Evolutionary conservation across 139 green algal species (phyloP).

Genomic region (Chlorella sp.): DNA sequence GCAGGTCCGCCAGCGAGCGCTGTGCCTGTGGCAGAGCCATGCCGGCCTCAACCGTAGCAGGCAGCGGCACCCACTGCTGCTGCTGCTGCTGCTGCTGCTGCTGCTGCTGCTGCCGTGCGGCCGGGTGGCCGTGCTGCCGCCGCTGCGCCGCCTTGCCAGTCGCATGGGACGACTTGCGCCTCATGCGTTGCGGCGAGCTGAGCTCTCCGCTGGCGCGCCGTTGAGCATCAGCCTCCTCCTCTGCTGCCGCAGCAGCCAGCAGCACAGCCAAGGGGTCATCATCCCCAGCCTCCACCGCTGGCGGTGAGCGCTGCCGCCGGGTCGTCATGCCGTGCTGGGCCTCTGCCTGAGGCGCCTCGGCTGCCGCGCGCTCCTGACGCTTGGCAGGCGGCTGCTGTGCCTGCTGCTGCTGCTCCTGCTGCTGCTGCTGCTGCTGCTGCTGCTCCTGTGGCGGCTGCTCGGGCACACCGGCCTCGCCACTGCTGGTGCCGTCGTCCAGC

Average conservation of each 20-base stretch:
- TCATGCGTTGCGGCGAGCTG: background rate
- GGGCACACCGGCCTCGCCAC: no score
- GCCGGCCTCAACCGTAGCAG: no score
- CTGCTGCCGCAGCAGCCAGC: constrained; percentile 1
- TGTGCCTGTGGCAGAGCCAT: no score
- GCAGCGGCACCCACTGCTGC: no score
- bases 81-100: no score
- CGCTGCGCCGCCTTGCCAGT: background rate
- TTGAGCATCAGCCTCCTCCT: background rate
- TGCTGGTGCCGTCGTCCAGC: background rate
- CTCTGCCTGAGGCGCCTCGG: background rate
- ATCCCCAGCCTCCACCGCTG: background rate
- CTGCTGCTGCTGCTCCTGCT: background rate
- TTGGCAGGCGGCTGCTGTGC: background rate
- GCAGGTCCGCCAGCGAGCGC: no score
- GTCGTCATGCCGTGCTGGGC: background rate
- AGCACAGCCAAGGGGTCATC: constrained; percentile 3
- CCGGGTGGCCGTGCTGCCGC: background rate
- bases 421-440: background rate
- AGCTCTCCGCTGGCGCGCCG: background rate
- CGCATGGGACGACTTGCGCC: background rate
- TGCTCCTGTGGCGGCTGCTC: background rate
- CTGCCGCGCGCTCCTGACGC: background rate
- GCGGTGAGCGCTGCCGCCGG: no score
- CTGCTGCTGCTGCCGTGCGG: background rate